Conservation (phyloP, 1,139 yeast species). For the Casaregolazyma lundiana region DNA sequence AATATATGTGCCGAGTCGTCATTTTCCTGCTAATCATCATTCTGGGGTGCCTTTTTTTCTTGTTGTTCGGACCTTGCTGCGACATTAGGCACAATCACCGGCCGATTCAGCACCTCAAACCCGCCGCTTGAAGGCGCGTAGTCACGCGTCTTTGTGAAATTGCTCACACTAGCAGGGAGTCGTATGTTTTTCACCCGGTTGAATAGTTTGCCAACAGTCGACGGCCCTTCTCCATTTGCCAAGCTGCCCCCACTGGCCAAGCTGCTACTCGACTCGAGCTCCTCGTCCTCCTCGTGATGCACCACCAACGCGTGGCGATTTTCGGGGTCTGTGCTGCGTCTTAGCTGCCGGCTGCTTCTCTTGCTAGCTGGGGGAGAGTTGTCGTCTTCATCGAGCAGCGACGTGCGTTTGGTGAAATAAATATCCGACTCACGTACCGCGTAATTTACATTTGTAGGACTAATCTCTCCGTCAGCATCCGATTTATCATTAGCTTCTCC, state of each 20-base stretch:
- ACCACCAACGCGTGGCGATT: neutral
- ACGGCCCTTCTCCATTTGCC: neutral
- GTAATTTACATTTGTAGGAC: slow-evolving; percentile 25
- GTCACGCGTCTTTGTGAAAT: neutral
- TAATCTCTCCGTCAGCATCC: neutral
- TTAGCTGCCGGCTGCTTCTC: neutral
- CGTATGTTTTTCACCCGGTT: neutral
- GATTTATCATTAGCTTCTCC: slow-evolving; percentile 7
- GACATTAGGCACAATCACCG: slow-evolving; percentile 20
- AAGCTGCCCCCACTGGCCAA: no score
- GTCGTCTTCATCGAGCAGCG: slow-evolving; percentile 14
- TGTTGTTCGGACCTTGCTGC: no score
- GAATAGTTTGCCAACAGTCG: neutral
- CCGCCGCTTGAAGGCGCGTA: slow-evolving; percentile 13
- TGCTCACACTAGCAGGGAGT: neutral
- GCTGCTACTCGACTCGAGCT: neutral
- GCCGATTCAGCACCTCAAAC: slow-evolving; percentile 27
- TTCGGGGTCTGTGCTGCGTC: neutral
- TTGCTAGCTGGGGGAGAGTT: slow-evolving; percentile 11
- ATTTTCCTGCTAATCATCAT: no score
- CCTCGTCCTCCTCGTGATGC: neutral
- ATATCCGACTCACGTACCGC: slow-evolving; percentile 37
- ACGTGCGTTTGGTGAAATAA: slow-evolving; percentile 25
- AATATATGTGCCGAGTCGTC: no score
- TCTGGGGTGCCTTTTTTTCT: no score